Percentiles rank a stretch among this genome's conserved stretches.
Evolutionary conservation across 441 rosid genomes (phyloP).

Genomic region (Cnidoscolus chayamansa): DNA sequence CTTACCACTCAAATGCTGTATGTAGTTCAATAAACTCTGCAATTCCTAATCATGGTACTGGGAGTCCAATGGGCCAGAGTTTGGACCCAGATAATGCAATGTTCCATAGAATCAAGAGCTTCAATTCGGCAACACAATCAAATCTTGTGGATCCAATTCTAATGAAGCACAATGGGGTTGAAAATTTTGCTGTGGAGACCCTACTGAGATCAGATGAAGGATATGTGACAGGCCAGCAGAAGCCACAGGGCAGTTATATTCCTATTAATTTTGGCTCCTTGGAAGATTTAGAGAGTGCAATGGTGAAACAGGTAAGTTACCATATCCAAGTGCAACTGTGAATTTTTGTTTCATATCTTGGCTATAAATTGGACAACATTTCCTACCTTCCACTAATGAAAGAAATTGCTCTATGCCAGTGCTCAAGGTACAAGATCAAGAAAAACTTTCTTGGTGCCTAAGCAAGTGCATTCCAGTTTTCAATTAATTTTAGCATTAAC

Average conservation of each 20-base stretch:
- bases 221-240: slow-evolving; percentile 40
- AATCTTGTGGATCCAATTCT: slow-evolving; percentile 30
- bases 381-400: not conserved
- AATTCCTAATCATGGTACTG: slow-evolving; percentile 28
- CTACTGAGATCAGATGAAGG: slow-evolving; percentile 38
- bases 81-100: slow-evolving; percentile 36
- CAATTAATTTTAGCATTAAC: not conserved
- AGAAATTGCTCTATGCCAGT: not conserved
- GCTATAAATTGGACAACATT: not conserved
- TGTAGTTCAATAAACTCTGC: slow-evolving; percentile 34
- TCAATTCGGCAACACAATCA: slow-evolving; percentile 39
- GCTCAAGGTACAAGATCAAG: not conserved
- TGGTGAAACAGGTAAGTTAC: slow-evolving; percentile 55
- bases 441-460: not conserved
- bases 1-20: slow-evolving; percentile 29
- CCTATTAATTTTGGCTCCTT: slow-evolving; percentile 48
- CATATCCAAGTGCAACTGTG: slow-evolving; percentile 5
- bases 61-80: slow-evolving; percentile 27
- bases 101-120: slow-evolving; percentile 36
- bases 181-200: slow-evolving; percentile 37
- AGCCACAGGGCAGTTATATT: slow-evolving; percentile 39
- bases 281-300: slow-evolving; percentile 55
- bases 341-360: not conserved
- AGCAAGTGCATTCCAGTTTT: not conserved
- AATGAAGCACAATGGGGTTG: slow-evolving; percentile 36